phyloP scores from a whole-genome alignment of 345 rosid species.

The Hibiscus syriacus region DNA sequence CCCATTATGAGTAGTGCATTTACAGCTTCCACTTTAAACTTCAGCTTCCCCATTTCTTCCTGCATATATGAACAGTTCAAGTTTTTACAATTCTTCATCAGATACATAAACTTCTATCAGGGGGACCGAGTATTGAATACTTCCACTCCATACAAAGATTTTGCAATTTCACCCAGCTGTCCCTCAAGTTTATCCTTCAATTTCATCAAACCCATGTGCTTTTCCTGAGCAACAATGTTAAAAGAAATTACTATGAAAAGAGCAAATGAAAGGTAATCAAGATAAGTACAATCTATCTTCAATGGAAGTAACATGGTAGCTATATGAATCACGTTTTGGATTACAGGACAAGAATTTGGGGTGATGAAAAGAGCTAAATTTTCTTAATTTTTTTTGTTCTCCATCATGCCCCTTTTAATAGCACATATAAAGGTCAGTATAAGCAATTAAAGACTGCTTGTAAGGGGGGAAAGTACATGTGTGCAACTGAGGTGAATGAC shows the following conservation, averaged over 20 bases:
- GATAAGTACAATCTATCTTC: slow-evolving; percentile 32
- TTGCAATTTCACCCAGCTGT: slow-evolving; percentile 43
- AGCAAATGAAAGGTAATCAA: neutral
- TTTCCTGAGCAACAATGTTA: slow-evolving; percentile 39
- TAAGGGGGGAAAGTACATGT: neutral
- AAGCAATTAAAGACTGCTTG: neutral
- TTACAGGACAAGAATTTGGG: slow-evolving; percentile 32
- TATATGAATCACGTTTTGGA: slow-evolving; percentile 30
- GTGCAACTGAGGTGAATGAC: neutral
- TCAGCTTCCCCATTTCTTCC: slow-evolving; percentile 44
- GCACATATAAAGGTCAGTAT: neutral
- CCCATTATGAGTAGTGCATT: slow-evolving; percentile 1
- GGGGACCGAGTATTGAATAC: slow-evolving; percentile 17
- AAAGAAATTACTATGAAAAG: neutral
- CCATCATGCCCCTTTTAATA: slow-evolving; percentile 28
- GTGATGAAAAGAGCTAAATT: slow-evolving; percentile 26
- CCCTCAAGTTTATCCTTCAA: slow-evolving; percentile 52
- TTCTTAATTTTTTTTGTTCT: slow-evolving; percentile 41
- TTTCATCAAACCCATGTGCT: slow-evolving; percentile 39
- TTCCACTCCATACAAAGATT: slow-evolving; percentile 41
- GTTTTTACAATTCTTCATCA: too few relatives aligned
- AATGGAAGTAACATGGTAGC: slow-evolving; percentile 27
- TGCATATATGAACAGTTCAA: too few relatives aligned
- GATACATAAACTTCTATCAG: neutral
- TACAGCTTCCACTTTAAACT: slow-evolving; percentile 23